phyloP scores from a whole-genome alignment of 164 flowering plant genomes.

The Macadamia integrifolia region DNA sequence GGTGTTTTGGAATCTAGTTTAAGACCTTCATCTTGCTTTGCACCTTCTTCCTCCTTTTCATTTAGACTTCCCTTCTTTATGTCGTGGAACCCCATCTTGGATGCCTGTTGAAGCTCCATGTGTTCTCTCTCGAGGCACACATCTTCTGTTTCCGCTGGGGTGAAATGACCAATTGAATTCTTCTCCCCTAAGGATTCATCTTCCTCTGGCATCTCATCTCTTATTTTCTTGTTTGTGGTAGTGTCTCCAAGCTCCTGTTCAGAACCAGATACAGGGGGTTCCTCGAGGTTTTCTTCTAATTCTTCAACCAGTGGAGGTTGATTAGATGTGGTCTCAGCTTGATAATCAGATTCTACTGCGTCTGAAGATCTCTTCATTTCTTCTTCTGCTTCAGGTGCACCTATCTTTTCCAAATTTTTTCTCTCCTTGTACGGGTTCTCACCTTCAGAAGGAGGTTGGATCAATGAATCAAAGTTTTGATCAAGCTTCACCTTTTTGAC shows the following conservation, averaged over 20 bases:
- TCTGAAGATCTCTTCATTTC: slow-evolving; percentile 11
- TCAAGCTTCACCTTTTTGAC: slow-evolving; percentile 11
- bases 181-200: slow-evolving; percentile 7
- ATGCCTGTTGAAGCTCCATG: slow-evolving; percentile 5
- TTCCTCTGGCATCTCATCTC: not conserved
- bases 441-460: slow-evolving; percentile 13
- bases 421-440: slow-evolving; percentile 9
- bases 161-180: not conserved
- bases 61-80: not conserved
- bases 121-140: not conserved
- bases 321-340: not conserved
- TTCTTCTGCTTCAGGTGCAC: not conserved
- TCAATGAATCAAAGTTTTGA: slow-evolving; percentile 8
- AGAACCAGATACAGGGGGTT: slow-evolving; percentile 6
- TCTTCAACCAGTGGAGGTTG: slow-evolving; percentile 8
- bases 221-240: not conserved
- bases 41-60: not conserved
- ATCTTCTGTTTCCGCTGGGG: slow-evolving; percentile 1
- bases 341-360: slow-evolving; percentile 4
- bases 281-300: slow-evolving; percentile 12
- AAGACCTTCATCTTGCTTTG: no score
- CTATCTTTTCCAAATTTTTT: no score
- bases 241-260: slow-evolving; percentile 8
- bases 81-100: slow-evolving; percentile 3
- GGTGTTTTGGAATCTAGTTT: no score